phyloP scores from a whole-genome alignment of 2,329 filamentous ascomycete genomes.

The Aspergillus uvarum region DNA sequence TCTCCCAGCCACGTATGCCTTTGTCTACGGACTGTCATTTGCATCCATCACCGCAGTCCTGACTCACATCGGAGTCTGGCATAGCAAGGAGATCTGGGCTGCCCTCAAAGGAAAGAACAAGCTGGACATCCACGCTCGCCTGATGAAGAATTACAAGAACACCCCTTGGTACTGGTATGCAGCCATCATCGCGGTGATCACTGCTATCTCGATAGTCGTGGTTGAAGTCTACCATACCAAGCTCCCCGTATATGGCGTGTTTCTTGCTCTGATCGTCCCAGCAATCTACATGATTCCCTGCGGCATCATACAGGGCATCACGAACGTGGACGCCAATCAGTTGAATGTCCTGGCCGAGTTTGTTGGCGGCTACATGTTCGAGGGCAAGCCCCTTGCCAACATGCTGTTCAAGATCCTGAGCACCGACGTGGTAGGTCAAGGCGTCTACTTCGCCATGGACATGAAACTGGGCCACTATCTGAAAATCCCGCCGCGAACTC shows the following conservation, averaged over 20 bases:
- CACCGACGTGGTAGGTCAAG: constrained; percentile 29
- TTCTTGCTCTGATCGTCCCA: constrained; percentile 44
- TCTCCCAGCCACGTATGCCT: constrained; percentile 57
- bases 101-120: constrained; percentile 37
- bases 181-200: constrained; percentile 32
- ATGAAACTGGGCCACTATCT: constrained; percentile 21
- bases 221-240: constrained; percentile 46
- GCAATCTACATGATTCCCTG: constrained; percentile 47
- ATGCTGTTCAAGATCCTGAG: constrained; percentile 25
- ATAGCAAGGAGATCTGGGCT: constrained; percentile 30
- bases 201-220: constrained; percentile 31
- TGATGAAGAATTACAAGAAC: constrained; percentile 41
- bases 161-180: constrained; percentile 48
- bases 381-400: constrained; percentile 39
- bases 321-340: constrained; percentile 47
- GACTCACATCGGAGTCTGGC: constrained; percentile 31
- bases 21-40: constrained; percentile 60
- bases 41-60: constrained; percentile 59
- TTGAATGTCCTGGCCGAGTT: constrained; percentile 48
- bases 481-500: constrained; percentile 50
- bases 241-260: constrained; percentile 46
- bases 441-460: constrained; percentile 8
- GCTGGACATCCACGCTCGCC: constrained; percentile 43
- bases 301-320: constrained; percentile 46
- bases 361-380: constrained; percentile 47